Evolutionary conservation across 164 flowering plant genomes (phyloP).

Genomic region (Litsea cubeba): DNA sequence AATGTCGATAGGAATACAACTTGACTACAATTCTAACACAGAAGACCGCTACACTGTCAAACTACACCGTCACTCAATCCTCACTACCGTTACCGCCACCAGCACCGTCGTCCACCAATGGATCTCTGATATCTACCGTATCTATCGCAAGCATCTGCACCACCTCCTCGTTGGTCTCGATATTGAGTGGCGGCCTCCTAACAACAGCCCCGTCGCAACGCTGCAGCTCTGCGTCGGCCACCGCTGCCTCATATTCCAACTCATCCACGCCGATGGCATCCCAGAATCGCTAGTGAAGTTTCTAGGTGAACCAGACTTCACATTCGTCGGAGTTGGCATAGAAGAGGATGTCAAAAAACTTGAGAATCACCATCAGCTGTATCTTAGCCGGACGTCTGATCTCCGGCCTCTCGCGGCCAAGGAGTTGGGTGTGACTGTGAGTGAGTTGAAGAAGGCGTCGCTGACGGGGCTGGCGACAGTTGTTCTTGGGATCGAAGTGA

Average conservation of each 20-base stretch:
- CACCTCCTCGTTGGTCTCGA: conserved; percentile 49
- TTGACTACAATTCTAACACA: background rate
- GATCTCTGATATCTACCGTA: conserved; percentile 8
- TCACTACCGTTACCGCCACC: conserved; percentile 12
- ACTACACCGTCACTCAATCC: conserved; percentile 1
- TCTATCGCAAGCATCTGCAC: conserved; percentile 9
- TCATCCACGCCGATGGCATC: conserved; percentile 4
- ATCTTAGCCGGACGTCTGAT: background rate
- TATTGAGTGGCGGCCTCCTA: conserved; percentile 46
- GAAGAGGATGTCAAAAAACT: background rate
- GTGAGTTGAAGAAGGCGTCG: conserved; percentile 25
- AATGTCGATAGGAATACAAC: background rate
- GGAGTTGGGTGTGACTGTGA: background rate
- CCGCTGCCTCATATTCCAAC: conserved; percentile 7
- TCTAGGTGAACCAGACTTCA: background rate
- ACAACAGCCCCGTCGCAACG: conserved; percentile 10
- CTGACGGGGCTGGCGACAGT: conserved; percentile 28
- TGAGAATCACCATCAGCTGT: background rate
- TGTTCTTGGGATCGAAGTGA: conserved; percentile 30
- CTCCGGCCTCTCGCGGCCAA: conserved; percentile 27
- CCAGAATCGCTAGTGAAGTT: background rate
- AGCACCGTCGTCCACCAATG: conserved; percentile 11
- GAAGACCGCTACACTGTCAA: background rate
- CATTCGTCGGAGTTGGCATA: conserved; percentile 7
- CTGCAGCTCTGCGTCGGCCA: conserved; percentile 7